Evolutionary conservation across 768 basidiomycete genomes (phyloP).

Genomic region (Serendipita sp.): DNA sequence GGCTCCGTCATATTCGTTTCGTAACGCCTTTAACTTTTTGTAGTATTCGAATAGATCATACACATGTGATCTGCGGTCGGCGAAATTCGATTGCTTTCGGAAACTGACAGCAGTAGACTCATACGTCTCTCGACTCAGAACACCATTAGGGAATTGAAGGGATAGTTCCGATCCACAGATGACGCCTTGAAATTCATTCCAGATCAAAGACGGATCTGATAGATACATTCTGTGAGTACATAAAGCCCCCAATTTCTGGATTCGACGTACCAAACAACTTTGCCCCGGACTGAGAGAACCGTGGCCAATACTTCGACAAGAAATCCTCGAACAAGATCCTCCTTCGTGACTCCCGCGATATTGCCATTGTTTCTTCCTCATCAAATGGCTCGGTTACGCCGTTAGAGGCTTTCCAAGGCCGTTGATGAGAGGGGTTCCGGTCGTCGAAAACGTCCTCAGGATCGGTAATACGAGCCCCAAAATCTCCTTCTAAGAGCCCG

Average conservation of each 20-base stretch:
- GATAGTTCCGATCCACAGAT: slow-evolving; percentile 54
- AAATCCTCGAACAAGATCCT: slow-evolving; percentile 28
- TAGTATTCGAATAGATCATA: slow-evolving; percentile 43
- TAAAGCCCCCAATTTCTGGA: slow-evolving; percentile 3
- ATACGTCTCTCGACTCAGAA: slow-evolving; percentile 30
- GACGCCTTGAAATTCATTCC: slow-evolving; percentile 45
- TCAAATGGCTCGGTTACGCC: slow-evolving; percentile 30
- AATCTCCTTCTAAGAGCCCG: slow-evolving; percentile 32
- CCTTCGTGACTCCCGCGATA: slow-evolving; percentile 20
- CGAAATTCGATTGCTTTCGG: slow-evolving; percentile 39
- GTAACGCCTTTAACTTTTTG: slow-evolving; percentile 26
- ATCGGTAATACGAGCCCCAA: background rate
- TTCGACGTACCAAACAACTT: slow-evolving; percentile 37
- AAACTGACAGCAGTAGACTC: slow-evolving; percentile 25
- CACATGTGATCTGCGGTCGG: slow-evolving; percentile 28
- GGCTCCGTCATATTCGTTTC: slow-evolving; percentile 36
- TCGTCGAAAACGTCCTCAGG: slow-evolving; percentile 13
- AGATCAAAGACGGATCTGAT: slow-evolving; percentile 45
- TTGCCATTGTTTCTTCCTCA: slow-evolving; percentile 30
- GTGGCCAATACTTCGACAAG: slow-evolving; percentile 38
- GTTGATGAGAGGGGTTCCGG: background rate
- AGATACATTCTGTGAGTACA: background rate
- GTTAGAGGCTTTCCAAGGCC: slow-evolving; percentile 18
- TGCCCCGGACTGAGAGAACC: slow-evolving; percentile 32
- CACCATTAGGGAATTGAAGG: slow-evolving; percentile 19